phyloP scores from a whole-genome alignment of 176 grass and related monocot species.

The Carex pumila region DNA sequence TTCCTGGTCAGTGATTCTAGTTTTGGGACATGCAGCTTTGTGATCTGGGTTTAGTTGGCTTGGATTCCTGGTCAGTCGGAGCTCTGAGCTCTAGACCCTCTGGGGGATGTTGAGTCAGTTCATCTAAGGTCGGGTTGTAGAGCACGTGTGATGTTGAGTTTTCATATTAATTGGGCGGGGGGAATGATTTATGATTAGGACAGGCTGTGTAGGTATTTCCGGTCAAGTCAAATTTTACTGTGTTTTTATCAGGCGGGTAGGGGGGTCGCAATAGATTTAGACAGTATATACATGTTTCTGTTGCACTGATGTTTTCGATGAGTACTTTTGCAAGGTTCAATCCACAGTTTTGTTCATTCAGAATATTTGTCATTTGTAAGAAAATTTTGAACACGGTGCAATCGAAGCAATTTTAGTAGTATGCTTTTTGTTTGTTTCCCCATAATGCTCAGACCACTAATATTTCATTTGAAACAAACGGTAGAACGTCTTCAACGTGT shows the following conservation, averaged over 20 bases:
- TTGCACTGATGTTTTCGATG: background rate
- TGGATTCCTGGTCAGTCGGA: too few relatives aligned
- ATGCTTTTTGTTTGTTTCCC: background rate
- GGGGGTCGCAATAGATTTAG: background rate
- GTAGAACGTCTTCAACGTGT: background rate
- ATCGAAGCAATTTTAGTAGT: background rate
- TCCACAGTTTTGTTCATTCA: background rate
- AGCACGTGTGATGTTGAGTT: background rate
- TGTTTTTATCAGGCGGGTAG: background rate
- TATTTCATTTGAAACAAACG: background rate
- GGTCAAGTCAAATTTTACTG: background rate
- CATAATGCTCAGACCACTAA: background rate
- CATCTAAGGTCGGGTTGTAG: background rate
- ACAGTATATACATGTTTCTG: background rate
- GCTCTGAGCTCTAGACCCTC: background rate
- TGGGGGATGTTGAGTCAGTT: background rate
- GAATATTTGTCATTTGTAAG: background rate
- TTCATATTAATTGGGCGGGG: background rate
- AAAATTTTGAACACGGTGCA: background rate
- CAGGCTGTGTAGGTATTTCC: background rate
- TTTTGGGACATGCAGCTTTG: background rate
- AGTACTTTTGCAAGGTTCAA: background rate
- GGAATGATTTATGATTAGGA: background rate
- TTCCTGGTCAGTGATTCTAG: background rate
- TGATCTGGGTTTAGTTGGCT: too few relatives aligned